Evolutionary conservation across 2,329 filamentous ascomycete genomes (phyloP).

Genomic region (Fusarium praegraminearum): DNA sequence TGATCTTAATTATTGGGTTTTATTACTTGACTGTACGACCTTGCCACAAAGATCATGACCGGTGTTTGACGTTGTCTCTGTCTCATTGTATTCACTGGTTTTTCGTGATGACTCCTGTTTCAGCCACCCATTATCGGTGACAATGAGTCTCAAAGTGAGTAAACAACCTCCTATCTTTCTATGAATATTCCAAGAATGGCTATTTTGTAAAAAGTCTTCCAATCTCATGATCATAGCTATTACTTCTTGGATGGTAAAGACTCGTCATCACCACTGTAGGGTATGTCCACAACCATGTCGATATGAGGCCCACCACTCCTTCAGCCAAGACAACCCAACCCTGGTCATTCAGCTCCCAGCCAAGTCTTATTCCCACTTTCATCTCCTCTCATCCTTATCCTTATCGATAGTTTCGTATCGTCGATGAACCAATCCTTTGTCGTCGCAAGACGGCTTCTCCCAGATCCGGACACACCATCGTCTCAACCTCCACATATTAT

Average conservation of each 20-base stretch:
- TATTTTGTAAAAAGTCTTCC: too few species aligned
- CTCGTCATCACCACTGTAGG: not conserved
- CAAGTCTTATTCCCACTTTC: not conserved
- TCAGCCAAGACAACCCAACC: not conserved
- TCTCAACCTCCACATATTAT: slow-evolving; percentile 9
- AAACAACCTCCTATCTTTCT: too few species aligned
- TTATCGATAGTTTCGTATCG: not conserved
- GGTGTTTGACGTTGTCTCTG: not conserved
- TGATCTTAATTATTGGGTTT: not conserved
- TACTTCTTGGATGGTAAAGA: not conserved
- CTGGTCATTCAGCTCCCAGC: not conserved
- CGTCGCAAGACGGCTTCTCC: not conserved
- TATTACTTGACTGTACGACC: accelerated
- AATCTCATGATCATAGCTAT: not conserved
- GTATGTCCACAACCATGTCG: not conserved
- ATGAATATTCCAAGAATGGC: too few species aligned
- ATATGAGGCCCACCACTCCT: not conserved
- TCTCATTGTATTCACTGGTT: too few species aligned
- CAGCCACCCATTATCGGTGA: not conserved
- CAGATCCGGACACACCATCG: slow-evolving; percentile 7
- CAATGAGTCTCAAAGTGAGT: too few species aligned
- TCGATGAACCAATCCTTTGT: not conserved
- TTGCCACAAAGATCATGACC: not conserved
- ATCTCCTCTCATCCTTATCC: not conserved
- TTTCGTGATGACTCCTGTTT: too few species aligned